Evolutionary conservation across 1,139 yeast genomes (phyloP).

Genomic region (Nakaseomyces delphensis): DNA sequence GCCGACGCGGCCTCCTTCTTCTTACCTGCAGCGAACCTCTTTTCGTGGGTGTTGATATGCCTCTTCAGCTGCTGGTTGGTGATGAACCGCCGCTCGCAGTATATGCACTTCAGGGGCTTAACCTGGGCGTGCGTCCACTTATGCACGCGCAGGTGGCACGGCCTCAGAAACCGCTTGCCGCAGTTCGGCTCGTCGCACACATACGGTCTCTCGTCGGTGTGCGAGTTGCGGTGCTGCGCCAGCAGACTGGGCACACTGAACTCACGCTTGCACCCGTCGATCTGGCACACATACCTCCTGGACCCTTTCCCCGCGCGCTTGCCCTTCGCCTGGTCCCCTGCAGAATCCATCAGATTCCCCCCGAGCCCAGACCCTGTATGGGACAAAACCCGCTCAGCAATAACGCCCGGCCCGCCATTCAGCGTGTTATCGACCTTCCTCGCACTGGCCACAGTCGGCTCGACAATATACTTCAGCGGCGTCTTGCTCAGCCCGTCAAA

Average conservation of each 20-base stretch:
- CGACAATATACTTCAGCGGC: conserved; percentile 5
- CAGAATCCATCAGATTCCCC: too few species aligned
- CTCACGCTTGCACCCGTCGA: conserved; percentile 36
- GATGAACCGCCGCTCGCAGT: conserved; percentile 52
- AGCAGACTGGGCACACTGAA: conserved; percentile 44
- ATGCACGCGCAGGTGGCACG: conserved; percentile 59
- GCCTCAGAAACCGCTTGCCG: conserved; percentile 60
- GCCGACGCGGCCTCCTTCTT: conserved; percentile 6
- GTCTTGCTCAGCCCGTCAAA: conserved; percentile 3
- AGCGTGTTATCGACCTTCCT: not conserved
- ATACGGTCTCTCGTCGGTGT: conserved; percentile 74
- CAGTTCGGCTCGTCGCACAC: conserved; percentile 62
- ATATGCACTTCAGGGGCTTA: conserved; percentile 55
- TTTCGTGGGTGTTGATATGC: conserved; percentile 56
- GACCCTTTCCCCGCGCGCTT: conserved; percentile 3
- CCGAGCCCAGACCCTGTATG: not conserved
- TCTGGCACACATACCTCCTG: conserved; percentile 36
- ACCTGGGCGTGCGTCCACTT: conserved; percentile 55
- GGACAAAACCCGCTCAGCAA: not conserved
- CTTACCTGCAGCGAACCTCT: conserved; percentile 6
- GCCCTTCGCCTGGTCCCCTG: not conserved
- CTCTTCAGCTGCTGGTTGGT: conserved; percentile 72
- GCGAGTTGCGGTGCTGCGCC: conserved; percentile 65
- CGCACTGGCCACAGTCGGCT: conserved; percentile 2
- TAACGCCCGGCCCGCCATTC: not conserved